phyloP scores from a whole-genome alignment of 1,284 basidiomycete species.

The Moniliophthora roreri region DNA sequence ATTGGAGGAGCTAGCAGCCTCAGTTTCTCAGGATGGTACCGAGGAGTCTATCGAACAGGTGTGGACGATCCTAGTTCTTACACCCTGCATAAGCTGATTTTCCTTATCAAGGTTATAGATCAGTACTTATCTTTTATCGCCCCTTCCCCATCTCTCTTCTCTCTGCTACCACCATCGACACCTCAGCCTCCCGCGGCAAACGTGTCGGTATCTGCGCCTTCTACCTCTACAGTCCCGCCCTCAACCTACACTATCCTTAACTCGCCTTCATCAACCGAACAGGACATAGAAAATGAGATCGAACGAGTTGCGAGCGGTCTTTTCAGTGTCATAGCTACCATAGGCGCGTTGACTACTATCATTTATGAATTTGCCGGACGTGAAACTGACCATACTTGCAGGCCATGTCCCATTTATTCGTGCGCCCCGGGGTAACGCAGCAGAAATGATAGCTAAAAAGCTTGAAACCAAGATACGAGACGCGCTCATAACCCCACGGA shows the following conservation, averaged over 20 bases:
- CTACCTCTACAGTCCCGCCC: constrained; percentile 33
- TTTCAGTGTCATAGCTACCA: constrained; percentile 92
- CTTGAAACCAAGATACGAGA: constrained; percentile 93
- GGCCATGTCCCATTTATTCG: constrained; percentile 95
- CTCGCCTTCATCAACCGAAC: constrained; percentile 88
- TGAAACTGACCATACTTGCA: constrained; percentile 27
- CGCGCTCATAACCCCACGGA: constrained; percentile 61
- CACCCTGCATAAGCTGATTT: background rate
- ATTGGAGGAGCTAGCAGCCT: constrained; percentile 91
- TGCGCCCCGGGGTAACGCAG: constrained; percentile 93
- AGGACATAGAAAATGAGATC: constrained; percentile 91
- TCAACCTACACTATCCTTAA: constrained; percentile 86
- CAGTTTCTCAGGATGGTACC: constrained; percentile 84
- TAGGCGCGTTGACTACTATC: constrained; percentile 53
- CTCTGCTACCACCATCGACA: constrained; percentile 65
- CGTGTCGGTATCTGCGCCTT: constrained; percentile 30
- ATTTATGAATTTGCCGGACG: background rate
- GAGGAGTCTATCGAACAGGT: constrained; percentile 84
- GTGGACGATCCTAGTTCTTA: constrained; percentile 20
- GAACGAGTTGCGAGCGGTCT: constrained; percentile 91
- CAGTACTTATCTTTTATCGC: constrained; percentile 98
- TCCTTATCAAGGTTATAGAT: constrained; percentile 70
- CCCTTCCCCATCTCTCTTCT: constrained; percentile 94
- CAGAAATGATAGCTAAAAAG: constrained; percentile 97
- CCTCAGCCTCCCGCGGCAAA: constrained; percentile 26